phyloP scores from a whole-genome alignment of 768 basidiomycete species.

The Psilocybe tampanensis region DNA sequence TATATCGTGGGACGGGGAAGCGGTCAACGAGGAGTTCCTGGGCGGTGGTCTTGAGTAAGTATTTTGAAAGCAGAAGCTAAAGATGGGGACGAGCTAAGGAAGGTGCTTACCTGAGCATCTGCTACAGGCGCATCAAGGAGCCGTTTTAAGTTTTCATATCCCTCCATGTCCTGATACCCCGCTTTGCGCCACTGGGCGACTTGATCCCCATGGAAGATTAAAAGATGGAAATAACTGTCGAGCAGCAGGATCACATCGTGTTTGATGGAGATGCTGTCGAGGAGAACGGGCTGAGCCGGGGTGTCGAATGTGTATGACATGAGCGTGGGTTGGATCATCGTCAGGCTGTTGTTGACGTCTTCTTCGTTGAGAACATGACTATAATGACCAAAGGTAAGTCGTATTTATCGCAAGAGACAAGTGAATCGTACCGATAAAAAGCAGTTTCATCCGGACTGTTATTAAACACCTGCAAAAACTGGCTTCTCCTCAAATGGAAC shows the following conservation, averaged over 20 bases:
- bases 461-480: constrained; percentile 99
- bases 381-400: constrained; percentile 2
- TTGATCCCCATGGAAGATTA: constrained; percentile 98
- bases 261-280: constrained; percentile 98
- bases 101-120: constrained; percentile 88
- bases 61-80: too few relatives aligned
- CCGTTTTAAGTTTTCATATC: constrained; percentile 98
- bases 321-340: constrained; percentile 99
- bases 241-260: constrained; percentile 95
- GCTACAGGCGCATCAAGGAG: constrained; percentile 82
- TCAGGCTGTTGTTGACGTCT: constrained; percentile 98
- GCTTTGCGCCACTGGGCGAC: constrained; percentile 98
- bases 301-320: constrained; percentile 98
- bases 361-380: constrained; percentile 96
- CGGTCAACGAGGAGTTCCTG: constrained; percentile 94
- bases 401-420: background rate
- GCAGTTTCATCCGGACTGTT: constrained; percentile 99
- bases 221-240: constrained; percentile 99
- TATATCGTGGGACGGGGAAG: constrained; percentile 96
- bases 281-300: constrained; percentile 88
- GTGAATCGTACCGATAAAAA: constrained; percentile 79
- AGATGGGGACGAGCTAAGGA: too few relatives aligned
- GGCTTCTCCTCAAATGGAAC: constrained; percentile 97
- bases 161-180: constrained; percentile 98
- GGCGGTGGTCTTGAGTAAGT: too few relatives aligned